Conservation (phyloP, 2,329 filamentous ascomycete genomes). For the Westerdykella sp. region DNA sequence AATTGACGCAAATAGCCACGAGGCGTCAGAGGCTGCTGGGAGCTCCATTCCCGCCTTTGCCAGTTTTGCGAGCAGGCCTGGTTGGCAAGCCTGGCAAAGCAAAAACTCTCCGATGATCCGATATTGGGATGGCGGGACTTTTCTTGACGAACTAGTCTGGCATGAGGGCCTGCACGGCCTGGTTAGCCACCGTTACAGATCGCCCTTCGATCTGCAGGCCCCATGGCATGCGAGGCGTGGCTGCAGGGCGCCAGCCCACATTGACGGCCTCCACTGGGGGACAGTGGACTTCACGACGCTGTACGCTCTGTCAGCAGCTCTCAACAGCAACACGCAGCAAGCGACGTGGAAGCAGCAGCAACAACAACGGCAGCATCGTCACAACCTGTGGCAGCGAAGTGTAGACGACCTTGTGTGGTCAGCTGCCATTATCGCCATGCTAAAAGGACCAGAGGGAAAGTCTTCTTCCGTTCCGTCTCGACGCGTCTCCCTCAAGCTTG, state of each 20-base stretch:
- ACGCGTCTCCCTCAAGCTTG: conserved; percentile 9
- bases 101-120: conserved; percentile 33
- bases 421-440: conserved; percentile 4
- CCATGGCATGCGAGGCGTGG: conserved; percentile 11
- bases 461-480: too few relatives aligned
- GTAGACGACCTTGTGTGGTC: too few relatives aligned
- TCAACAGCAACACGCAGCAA: too few relatives aligned
- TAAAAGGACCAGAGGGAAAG: conserved; percentile 1
- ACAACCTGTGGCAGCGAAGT: too few relatives aligned
- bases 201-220: conserved; percentile 31
- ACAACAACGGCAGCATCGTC: too few relatives aligned
- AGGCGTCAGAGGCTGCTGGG: background rate
- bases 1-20: too few relatives aligned
- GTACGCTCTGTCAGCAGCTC: too few relatives aligned
- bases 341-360: too few relatives aligned
- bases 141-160: conserved; percentile 8
- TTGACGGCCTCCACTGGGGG: too few relatives aligned
- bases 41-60: background rate
- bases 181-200: conserved; percentile 34
- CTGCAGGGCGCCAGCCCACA: conserved; percentile 23
- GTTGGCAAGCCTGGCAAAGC: background rate
- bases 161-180: conserved; percentile 17
- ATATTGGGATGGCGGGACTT: conserved; percentile 28
- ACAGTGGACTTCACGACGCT: too few relatives aligned
- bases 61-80: background rate